These are phyloP conservation scores for Saccharomycopsis sp. DNA, from an alignment of 805 yeast species.

Conservation along the genomic window DNA sequence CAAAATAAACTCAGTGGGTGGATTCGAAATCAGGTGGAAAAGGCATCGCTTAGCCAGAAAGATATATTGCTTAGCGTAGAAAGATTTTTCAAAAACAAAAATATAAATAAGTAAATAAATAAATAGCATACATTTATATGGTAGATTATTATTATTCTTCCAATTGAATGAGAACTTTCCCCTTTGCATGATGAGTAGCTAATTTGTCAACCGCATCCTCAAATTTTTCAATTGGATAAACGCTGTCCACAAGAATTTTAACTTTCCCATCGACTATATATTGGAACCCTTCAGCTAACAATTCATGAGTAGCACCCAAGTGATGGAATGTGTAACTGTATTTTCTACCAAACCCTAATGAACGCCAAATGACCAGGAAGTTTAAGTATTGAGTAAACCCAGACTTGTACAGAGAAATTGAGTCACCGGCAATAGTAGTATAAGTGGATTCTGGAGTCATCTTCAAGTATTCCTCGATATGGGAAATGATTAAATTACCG, in stretches of 20 bases:
- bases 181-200: conserved; percentile 47
- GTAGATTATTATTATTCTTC: too few relatives aligned
- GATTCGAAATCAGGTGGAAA: conserved; percentile 45
- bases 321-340: conserved; percentile 31
- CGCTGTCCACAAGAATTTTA: conserved; percentile 48
- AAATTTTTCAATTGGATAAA: conserved; percentile 46
- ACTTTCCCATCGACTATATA: conserved; percentile 42
- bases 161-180: conserved; percentile 47
- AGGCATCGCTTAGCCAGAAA: conserved; percentile 16
- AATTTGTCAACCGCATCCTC: conserved; percentile 48
- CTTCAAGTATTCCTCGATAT: conserved; percentile 7
- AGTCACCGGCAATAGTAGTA: conserved; percentile 61
- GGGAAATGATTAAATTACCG: conserved; percentile 42
- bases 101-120: neutral
- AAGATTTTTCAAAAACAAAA: neutral
- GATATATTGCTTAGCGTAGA: neutral
- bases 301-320: conserved; percentile 30
- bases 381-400: conserved; percentile 23
- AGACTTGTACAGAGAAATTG: conserved; percentile 32
- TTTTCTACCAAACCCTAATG: conserved; percentile 25
- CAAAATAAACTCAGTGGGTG: conserved; percentile 63
- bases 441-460: conserved; percentile 33
- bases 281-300: conserved; percentile 38
- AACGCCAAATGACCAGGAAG: conserved; percentile 24
- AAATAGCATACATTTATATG: neutral